Evolutionary conservation across 75 land plant species (phyloP).

Genomic region (Azolla pinnata): DNA sequence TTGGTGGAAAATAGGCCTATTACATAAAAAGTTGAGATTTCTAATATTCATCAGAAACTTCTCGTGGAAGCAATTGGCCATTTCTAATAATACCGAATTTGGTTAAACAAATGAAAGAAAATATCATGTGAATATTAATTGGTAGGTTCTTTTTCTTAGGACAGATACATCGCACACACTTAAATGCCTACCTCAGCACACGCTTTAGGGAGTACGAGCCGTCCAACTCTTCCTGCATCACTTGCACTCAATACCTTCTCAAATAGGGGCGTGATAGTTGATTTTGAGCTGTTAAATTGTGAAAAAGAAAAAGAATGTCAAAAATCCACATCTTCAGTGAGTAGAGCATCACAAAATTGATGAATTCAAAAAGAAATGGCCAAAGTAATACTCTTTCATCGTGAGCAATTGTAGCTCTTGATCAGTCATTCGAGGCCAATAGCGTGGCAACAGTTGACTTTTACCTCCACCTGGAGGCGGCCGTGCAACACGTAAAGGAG

Average conservation of each 20-base stretch:
- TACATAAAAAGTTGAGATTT: too few species aligned
- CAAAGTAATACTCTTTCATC: constrained; percentile 77
- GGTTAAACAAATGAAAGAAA: too few species aligned
- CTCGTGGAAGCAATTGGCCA: too few species aligned
- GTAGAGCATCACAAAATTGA: neutral
- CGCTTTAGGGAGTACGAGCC: constrained; percentile 92
- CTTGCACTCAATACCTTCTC: constrained; percentile 93
- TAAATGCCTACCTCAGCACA: constrained; percentile 73
- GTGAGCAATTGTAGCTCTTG: constrained; percentile 80
- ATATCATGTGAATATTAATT: too few species aligned
- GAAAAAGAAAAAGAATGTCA: neutral
- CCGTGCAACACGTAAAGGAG: constrained; percentile 57
- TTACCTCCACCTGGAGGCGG: constrained; percentile 82
- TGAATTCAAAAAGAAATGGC: neutral
- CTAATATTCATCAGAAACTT: too few species aligned
- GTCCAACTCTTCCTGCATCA: constrained; percentile 92
- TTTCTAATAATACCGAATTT: too few species aligned
- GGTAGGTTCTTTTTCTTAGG: too few species aligned
- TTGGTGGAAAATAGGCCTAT: constrained; percentile 31
- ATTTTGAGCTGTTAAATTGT: constrained; percentile 40
- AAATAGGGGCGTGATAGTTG: constrained; percentile 71
- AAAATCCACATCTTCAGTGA: neutral
- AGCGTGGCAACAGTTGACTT: constrained; percentile 81
- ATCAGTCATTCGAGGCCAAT: constrained; percentile 96
- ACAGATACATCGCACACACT: neutral